Evolutionary conservation across 2,329 filamentous ascomycete species (phyloP), one percentile per base, ranked within the genome.

Genomic region (Colletotrichum sp.): DNA sequence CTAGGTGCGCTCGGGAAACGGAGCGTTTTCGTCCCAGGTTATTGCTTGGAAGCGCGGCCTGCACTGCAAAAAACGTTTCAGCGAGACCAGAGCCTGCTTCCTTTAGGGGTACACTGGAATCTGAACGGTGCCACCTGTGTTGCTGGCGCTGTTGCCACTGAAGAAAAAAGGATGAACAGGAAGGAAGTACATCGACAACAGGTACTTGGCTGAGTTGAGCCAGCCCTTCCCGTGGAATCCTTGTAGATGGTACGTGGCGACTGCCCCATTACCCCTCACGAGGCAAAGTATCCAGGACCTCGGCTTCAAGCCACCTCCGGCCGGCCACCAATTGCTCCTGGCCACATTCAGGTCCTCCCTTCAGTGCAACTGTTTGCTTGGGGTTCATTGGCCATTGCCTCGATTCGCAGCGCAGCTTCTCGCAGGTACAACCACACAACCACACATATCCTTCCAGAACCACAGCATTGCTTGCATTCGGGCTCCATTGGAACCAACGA

Each of bases 271-370:
- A 12, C 55, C 18, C 55, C 30, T 63, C 55, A 18, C 18, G n/a
- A 10, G 24, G 39, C 24, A 44, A 72, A 64, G 73, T 75, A 75
- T 26, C 55, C 63, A 68, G 13, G 69, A 75, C 73, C 52, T 73
- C 57, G 44, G 32, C 32, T 60, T 39, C 69, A n/a, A 68, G 70
- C 73, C 57, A 59, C 63, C 44, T n/a, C 15, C 72, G 32, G 52
- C 59, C 39, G 32, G 52, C 59, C 55, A 55, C 72, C 69, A 75
- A 75, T 73, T 64, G 73, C 34, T 39, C 69, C 67, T 44, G 70
- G 73, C 73, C 73, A 75, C 32, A 39, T 62, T 65, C 32, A 26
- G 57, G 26, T 34, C 44, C 57, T 30, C 44, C 28, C 44, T 59
- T 63, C 68, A 24, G 32, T 32, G 60, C 34, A 65, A 68, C 57